Evolutionary conservation across 1,284 basidiomycete genomes (phyloP), one percentile per base, ranked within the genome.

Genomic region (Neonothopanus nambi): DNA sequence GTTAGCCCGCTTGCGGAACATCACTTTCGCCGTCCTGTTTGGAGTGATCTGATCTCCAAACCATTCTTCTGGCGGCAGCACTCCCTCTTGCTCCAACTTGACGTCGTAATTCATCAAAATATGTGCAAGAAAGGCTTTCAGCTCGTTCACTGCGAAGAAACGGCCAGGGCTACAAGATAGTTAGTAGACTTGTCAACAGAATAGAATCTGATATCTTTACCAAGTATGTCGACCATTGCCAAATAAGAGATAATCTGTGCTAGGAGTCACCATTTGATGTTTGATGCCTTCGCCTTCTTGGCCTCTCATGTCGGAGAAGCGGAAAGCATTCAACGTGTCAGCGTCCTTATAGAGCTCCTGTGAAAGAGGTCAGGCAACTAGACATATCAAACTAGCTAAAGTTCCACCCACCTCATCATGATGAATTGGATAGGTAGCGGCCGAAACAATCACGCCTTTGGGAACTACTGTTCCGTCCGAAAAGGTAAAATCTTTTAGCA

Each of bases 181-280:
- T 42, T 3, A 20, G 21, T 6, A 23, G 26, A 17, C 18, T 17
- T 15, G 18, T 5, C 8, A 23, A 26, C 17, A 12, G 7, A 12
- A 18, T 33, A 37, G 36, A 40, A 11, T 13, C n/a, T 8, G 24
- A 17, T 3, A 13, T 7, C 35, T 47, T 39, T 41, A 50, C 47
- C 71, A 72, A 2, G 68, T 64, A 56, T 70, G 67, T 58, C 52
- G 63, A 3, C 71, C 70, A 26, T 59, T 58, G 0, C 70, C 69
- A 45, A 71, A 72, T 5, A 61, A 9, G 24, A 71, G 42, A 47
- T 63, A 69, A 5, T 65, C 62, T 2, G 58, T 20, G 6, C 55
- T 55, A 1, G 62, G 65, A 38, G 61, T 64, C 17, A 63, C 60
- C 57, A 67, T 66, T 15, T 57, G 52, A 21, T 60, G 59, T 23